These are phyloP conservation scores for Gynostemma pentaphyllum DNA, from an alignment of 306 rosid genomes.

Conservation along the genomic window DNA sequence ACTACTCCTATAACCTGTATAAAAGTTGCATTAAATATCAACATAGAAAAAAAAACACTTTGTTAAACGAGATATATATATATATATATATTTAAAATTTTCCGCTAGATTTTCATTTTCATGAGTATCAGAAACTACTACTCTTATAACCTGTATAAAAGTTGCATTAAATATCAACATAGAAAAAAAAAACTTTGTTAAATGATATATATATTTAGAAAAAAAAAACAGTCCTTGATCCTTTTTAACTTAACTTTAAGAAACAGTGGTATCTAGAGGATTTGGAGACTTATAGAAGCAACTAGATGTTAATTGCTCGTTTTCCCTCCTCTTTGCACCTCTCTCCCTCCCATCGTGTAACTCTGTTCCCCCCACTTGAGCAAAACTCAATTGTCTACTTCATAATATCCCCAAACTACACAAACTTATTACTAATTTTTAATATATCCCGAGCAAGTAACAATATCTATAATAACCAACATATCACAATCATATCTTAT, in stretches of 20 bases:
- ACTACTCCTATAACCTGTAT: constrained; percentile 77
- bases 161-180: background rate
- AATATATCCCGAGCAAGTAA: too few species aligned
- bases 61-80: too few species aligned
- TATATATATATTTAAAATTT: too few species aligned
- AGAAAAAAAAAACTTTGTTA: background rate
- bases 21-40: constrained; percentile 6
- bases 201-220: too few species aligned
- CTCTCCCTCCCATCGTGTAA: too few species aligned
- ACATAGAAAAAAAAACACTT: background rate
- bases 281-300: background rate
- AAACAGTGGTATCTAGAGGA: background rate
- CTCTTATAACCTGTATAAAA: constrained; percentile 62
- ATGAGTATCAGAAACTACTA: constrained; percentile 89
- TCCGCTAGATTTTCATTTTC: constrained; percentile 86
- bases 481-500: too few species aligned
- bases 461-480: too few species aligned
- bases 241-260: background rate
- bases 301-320: background rate
- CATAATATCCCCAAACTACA: too few species aligned
- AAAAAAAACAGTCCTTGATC: background rate
- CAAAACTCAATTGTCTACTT: too few species aligned
- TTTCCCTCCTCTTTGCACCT: background rate
- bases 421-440: too few species aligned
- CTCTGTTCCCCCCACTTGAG: too few species aligned